Evolutionary conservation across 2,329 filamentous ascomycete genomes (phyloP), one percentile per base, ranked within the genome.

Genomic region (Alternaria incomplexa): DNA sequence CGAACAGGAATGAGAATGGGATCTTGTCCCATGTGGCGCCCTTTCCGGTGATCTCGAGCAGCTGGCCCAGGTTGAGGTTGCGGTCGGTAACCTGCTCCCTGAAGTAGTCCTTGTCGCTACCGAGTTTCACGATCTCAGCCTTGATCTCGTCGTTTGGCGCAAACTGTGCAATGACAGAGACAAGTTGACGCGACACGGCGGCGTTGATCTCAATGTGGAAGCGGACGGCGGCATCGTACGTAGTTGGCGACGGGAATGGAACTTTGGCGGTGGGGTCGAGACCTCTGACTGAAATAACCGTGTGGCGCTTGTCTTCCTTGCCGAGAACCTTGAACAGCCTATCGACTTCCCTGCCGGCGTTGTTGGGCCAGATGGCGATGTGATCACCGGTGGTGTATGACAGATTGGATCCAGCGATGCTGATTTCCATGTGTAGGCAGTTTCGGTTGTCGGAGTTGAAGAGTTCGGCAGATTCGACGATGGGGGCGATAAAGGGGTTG

Each of bases 151-250:
- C 94, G 73, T 89, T 91, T 36, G 96, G 95, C 20, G 96, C 90
- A 77, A 99, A 99, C 47, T 93, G 89, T 67, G 95, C 92, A 25
- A 99, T 85, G 22, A 91, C 92, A 45, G 93, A 89, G 61, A 98
- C 85, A 76, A 98, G 97, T 81, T 99, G 96, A 84, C 96, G 95
- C 62, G 96, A 99, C 28, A 99, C 92, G 50, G 96, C 93, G 47
- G 93, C 93, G 79, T 93, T 93, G 69, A 97, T 96, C 83, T 99
- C 96, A 85, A 99, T 91, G 82, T 99, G 95, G 82, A 97, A 99
- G 71, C 96, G 92, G 63, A 92, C 85, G 67, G 95, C 93, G 61
- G 95, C 91, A 82, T 98, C 95, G 81, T 95, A 98, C 3, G 96
- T 99, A 15, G 96, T 98, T 7, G 96, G 96, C 6, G 94, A 94